Base-by-base conservation (phyloP, 2,329 filamentous ascomycete species). In the Pestalotiopsis fici region DNA sequence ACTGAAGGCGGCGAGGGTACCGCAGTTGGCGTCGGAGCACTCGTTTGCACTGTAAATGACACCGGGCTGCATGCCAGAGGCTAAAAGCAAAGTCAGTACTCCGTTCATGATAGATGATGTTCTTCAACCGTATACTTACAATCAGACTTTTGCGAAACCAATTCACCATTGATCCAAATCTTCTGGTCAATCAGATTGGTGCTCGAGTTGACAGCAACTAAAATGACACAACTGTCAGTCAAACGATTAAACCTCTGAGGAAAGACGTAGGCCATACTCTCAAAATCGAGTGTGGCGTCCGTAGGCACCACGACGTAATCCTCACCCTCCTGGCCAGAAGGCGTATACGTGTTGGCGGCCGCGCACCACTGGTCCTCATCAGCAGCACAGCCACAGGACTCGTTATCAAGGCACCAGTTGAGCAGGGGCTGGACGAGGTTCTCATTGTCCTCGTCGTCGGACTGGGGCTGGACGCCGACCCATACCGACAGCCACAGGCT, bases 401-500 rank as follows among this genome's bases (percentile, higher is more conserved):
- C 15, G 25, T 66, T 57, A 64, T 68, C 56, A n/a, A 47, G 21
- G 31, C 39, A 64, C 68, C 68, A 69, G 64, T 65, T 69, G 37
- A 68, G 66, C 43, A 68, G 59, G 59, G 68, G 66, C 66, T 69
- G 66, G 47, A 68, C 66, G 47, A 68, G 64, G 47, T 69, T 66
- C 35, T 65, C 66, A 23, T 66, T 35, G 12, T 61, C 54, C 6
- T 68, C 64, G 66, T 69, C 66, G 23, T 60, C 56, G 9, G 56
- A 54, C 37, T 59, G 63, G 39, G 65, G 39, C 64, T 69, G 66
- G 3, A 69, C 59, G 43, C 64, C 68, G 43, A 69, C 31, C 66
- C 68, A 69, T 37, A 69, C 57, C 15, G 68, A 12, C 6, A 66
- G 18, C 59, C 59, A 68, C 28, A 63, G 59, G n/a, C 39, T 55